Evolutionary conservation across 129 eudicot species (phyloP), one percentile per base, ranked within the genome.

Genomic region (Tagetes erecta): DNA sequence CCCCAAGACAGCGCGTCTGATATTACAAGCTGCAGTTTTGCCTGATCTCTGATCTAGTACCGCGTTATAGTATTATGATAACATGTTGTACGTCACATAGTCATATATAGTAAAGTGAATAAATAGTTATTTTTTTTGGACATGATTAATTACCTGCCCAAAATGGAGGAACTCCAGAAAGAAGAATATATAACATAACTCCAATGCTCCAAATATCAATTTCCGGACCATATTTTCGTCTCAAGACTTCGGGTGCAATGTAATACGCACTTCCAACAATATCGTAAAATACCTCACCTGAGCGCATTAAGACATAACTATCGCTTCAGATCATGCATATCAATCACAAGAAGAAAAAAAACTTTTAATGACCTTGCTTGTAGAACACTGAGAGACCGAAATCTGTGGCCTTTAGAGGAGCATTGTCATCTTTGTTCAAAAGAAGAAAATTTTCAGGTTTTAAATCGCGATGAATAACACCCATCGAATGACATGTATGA

Each of bases 161-260:
- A 67, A 91, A 91, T 30, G 97, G 97, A 65, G 97, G 97, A 84
- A 87, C 95, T 37, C 95, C 97, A 57, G 85, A 85, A 4, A 91
- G 88, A 80, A 91, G 95, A 75, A 91, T 91, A 50, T 91, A 91
- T 58, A 91, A 57, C 95, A 91, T 87, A 72, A 91, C 97, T 45
- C 97, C 97, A 53, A 91, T 72, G 76, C 97, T 88, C 97, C 97
- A 91, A 0, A 91, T 88, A 88, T 91, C 97, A 74, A 87, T 91
- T 76, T 91, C 97, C 13, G 97, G 97, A n/a, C 97, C 97, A 36
- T 91, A 91, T 58, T 76, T 91, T 76, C 97, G 88, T 87, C 88
- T 91, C 83, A 91, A 74, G 34, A 91, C 97, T 70, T 91, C 97
- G 5, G 97, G 95, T 45, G 97, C 97, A 1, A 91, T 88, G 58